Conservation (phyloP, 176 grass and related monocot species). For the Oryza meyeriana region DNA sequence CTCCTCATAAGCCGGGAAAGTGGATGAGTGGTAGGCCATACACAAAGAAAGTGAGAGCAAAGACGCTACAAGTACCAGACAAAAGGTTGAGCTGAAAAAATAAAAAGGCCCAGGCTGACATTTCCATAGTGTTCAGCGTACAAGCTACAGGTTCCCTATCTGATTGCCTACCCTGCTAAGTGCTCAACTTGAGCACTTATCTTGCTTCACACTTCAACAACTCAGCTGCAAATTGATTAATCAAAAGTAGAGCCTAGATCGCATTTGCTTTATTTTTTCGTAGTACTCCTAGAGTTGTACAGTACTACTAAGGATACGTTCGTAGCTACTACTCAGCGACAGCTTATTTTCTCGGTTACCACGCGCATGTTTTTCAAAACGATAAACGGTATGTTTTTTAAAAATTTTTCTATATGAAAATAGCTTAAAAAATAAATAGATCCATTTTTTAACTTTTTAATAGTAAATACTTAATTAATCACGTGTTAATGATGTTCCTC, state of each 20-base stretch:
- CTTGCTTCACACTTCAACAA: neutral
- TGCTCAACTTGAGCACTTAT: slow-evolving; percentile 15
- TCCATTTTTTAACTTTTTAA: too few relatives aligned
- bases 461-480: too few relatives aligned
- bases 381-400: too few relatives aligned
- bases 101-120: slow-evolving; percentile 11
- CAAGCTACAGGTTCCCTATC: neutral
- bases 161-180: slow-evolving; percentile 38
- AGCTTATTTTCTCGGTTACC: too few relatives aligned
- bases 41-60: slow-evolving; percentile 34
- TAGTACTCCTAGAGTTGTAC: too few relatives aligned
- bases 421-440: too few relatives aligned
- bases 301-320: too few relatives aligned
- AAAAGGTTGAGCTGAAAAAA: slow-evolving; percentile 24
- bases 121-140: slow-evolving; percentile 11
- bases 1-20: slow-evolving; percentile 47
- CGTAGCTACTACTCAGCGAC: too few relatives aligned
- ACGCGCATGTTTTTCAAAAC: too few relatives aligned
- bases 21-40: slow-evolving; percentile 17
- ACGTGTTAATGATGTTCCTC: too few relatives aligned
- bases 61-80: slow-evolving; percentile 34
- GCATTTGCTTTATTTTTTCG: neutral
- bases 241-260: neutral
- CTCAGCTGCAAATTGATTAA: neutral
- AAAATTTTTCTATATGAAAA: too few relatives aligned